Evolutionary conservation across 1,284 basidiomycete genomes (phyloP), one percentile per base, ranked within the genome.

Genomic region (Mycosarcoma mackinlayi): DNA sequence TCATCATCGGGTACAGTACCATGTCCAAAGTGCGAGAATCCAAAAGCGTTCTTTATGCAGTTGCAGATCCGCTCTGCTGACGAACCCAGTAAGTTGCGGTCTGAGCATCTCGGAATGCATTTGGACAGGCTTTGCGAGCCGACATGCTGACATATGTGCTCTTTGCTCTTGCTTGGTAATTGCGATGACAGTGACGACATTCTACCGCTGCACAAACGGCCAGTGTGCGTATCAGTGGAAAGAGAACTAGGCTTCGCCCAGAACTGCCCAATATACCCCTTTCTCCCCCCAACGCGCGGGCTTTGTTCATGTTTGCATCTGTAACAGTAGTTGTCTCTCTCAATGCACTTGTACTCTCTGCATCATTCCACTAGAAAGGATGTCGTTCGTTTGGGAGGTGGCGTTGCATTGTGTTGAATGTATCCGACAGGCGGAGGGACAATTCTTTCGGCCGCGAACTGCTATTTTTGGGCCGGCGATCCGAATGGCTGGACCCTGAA

Each of bases 31-130:
- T 98, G 95, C 84, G 94, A 96, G 79, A 87, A 91, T 78, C 87
- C 88, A 35, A 86, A 90, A 56, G 93, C 95, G 7, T 98, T 95
- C 84, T 98, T 92, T 84, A 93, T 94, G 83, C 94, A 97, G 85
- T 85, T 98, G 18, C 95, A 98, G 83, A 98, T 98, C 73, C 86
- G 95, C 31, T 94, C 92, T 76, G 95, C 95, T 0, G 82, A 82
- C 64, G 77, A 82, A 58, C 78, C 80, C 0, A 81, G 80, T 82
- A 74, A 65, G 79, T 80, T 31, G 18, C n/a, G 28, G 19, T 27
- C n/a, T n/a, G n/a, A n/a, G n/a, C n/a, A n/a, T n/a, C n/a, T n/a
- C n/a, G n/a, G n/a, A n/a, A n/a, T n/a, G n/a, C n/a, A n/a, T n/a
- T n/a, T n/a, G n/a, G n/a, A n/a, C n/a, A n/a, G n/a, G n/a, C n/a